Conservation (phyloP, 1,284 basidiomycete genomes). For the Blastosporella zonata region DNA sequence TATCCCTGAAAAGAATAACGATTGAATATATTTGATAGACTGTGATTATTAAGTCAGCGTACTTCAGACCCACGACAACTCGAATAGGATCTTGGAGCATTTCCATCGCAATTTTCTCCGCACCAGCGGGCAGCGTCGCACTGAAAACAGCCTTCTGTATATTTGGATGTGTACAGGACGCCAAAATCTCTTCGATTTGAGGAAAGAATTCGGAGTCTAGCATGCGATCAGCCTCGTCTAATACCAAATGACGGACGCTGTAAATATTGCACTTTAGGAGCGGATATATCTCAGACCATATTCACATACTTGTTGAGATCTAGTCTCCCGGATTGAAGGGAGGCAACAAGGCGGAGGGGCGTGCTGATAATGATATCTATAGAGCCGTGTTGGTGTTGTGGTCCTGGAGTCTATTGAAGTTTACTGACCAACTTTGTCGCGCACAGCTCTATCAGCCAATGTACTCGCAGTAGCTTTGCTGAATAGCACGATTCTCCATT, state of each 20-base stretch:
- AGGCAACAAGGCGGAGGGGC: constrained; percentile 72
- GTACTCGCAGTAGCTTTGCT: constrained; percentile 83
- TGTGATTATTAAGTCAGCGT: constrained; percentile 4
- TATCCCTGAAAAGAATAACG: constrained; percentile 63
- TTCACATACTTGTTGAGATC: constrained; percentile 65
- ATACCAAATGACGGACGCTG: constrained; percentile 79
- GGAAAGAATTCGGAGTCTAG: constrained; percentile 86
- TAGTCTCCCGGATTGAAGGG: constrained; percentile 65
- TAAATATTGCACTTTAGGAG: constrained; percentile 10
- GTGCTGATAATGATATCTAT: constrained; percentile 82
- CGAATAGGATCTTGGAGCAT: constrained; percentile 84
- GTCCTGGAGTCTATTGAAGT: not conserved
- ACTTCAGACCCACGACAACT: constrained; percentile 94
- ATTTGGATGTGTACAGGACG: constrained; percentile 70
- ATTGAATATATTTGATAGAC: not conserved
- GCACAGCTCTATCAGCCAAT: constrained; percentile 61
- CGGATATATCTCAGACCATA: constrained; percentile 12
- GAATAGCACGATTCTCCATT: constrained; percentile 82
- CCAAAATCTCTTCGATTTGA: constrained; percentile 88
- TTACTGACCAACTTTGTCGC: constrained; percentile 71
- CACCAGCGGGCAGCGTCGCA: constrained; percentile 88
- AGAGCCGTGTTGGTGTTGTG: constrained; percentile 5
- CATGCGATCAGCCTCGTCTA: constrained; percentile 92
- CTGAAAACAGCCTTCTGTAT: constrained; percentile 92
- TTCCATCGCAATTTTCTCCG: constrained; percentile 83